Base-by-base conservation (phyloP, 2,329 filamentous ascomycete species). In the Aureobasidium sp. region DNA sequence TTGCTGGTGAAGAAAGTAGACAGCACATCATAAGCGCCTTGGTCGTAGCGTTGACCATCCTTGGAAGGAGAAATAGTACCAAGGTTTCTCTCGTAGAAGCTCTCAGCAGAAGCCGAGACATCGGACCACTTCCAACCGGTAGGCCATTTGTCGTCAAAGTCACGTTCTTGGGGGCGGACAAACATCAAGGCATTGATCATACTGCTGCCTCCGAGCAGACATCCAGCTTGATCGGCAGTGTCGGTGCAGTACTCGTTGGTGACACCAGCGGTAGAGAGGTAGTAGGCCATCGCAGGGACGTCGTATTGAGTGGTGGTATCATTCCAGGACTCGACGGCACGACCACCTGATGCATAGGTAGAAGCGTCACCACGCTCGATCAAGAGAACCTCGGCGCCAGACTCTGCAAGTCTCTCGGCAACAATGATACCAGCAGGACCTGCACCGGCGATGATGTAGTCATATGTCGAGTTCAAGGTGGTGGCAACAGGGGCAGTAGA, bases 171-270 rank as follows among this genome's bases (percentile, higher is more conserved):
- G 6, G 81, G 80, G 63, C 82, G 76, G 63, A 82, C 81, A 68
- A 77, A 82, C 1, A 83, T 68, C 9, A 80, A 80, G 6, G 80
- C 81, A 60, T 83, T 83, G 69, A 83, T 80, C 10, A 81, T 79
- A 49, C 77, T 80, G 62, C 75, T 77, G 8, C 81, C 81, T 5
- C 81, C 80, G 13, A 82, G 72, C 0, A 78, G 78, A 67, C 81
- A 84, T 32, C 76, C 81, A 30, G 59, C 59, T 29, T 37, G 21
- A 10, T 53, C 49, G 15, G 59, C 59, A 37, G 72, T 73, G 67
- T 72, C 68, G 15, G 69, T 69, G 41, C 67, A 68, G 30, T 57
- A 45, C 42, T 60, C 57, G 45, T 54, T 48, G 41, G 59, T 59
- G 44, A 41, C 27, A 36, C 29, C 25, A 2, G 55, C 67, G 69